Conservation (phyloP, 2,329 filamentous ascomycete species). For the Daldinia sp. region DNA sequence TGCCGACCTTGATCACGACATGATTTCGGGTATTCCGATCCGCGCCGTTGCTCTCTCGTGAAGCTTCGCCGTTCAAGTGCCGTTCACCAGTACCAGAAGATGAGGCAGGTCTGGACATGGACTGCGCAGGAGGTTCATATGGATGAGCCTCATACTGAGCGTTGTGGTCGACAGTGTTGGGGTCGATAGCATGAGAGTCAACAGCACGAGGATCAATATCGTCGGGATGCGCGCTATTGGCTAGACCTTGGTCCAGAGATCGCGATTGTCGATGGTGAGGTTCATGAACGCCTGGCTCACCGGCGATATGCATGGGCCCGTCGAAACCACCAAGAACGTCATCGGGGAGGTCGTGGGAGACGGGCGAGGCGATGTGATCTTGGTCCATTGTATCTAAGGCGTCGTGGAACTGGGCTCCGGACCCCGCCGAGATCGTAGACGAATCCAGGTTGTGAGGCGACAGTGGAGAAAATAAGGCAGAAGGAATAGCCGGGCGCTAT, state of each 20-base stretch:
- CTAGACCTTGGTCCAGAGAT: slow-evolving; percentile 63
- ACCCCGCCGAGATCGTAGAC: slow-evolving; percentile 62
- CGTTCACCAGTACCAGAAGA: slow-evolving; percentile 58
- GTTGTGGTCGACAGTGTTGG: slow-evolving; percentile 53
- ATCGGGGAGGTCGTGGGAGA: slow-evolving; percentile 55
- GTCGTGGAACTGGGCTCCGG: slow-evolving; percentile 66
- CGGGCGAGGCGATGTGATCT: slow-evolving; percentile 50
- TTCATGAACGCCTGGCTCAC: slow-evolving; percentile 45
- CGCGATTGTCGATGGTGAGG: slow-evolving; percentile 60
- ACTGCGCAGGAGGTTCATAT: slow-evolving; percentile 61
- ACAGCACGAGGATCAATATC: slow-evolving; percentile 56
- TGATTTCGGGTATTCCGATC: slow-evolving; percentile 69
- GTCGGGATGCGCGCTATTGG: slow-evolving; percentile 50
- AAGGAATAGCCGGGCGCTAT: slow-evolving; percentile 20
- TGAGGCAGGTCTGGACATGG: slow-evolving; percentile 67
- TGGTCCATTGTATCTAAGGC: slow-evolving; percentile 65
- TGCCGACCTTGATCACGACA: slow-evolving; percentile 99
- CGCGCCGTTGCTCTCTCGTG: slow-evolving; percentile 56
- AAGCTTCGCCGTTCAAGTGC: slow-evolving; percentile 60
- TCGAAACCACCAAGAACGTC: slow-evolving; percentile 65
- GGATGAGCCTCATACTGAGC: slow-evolving; percentile 56
- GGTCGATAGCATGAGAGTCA: slow-evolving; percentile 47
- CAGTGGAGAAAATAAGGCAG: slow-evolving; percentile 15
- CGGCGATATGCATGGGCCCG: slow-evolving; percentile 57
- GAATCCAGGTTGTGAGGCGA: slow-evolving; percentile 61